phyloP scores from a whole-genome alignment of 441 rosid species.

The Eutrema salsugineum region DNA sequence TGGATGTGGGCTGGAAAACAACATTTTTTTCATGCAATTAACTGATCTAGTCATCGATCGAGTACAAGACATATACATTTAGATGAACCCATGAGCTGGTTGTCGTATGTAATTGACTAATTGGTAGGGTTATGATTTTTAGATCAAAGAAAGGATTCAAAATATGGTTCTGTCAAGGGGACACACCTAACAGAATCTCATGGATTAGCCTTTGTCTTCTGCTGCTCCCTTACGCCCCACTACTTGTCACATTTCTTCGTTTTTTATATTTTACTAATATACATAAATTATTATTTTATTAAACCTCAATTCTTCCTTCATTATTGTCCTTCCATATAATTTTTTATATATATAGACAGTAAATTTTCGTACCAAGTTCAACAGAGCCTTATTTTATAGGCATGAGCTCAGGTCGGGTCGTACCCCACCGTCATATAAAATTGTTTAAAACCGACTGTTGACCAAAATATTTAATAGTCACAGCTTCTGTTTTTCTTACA shows the following conservation, averaged over 20 bases:
- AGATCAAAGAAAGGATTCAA: constrained; percentile 1
- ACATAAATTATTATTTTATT: neutral
- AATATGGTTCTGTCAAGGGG: constrained; percentile 28
- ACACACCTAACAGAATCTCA: constrained; percentile 35
- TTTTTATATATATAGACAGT: neutral
- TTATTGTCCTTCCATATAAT: constrained; percentile 24
- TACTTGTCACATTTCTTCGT: constrained; percentile 28
- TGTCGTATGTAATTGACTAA: constrained; percentile 15
- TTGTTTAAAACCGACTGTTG: neutral
- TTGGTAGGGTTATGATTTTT: constrained; percentile 3
- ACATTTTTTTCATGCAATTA: neutral
- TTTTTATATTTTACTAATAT: constrained; percentile 13
- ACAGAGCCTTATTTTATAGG: constrained; percentile 10
- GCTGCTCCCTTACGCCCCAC: constrained; percentile 34
- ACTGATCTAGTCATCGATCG: neutral
- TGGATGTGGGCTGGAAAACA: neutral
- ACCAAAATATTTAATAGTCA: neutral
- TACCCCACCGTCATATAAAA: neutral
- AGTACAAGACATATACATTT: neutral
- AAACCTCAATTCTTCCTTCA: constrained; percentile 15
- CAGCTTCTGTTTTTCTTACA: neutral
- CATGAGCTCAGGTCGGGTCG: constrained; percentile 19
- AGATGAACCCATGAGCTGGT: constrained; percentile 8
- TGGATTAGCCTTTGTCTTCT: constrained; percentile 33
- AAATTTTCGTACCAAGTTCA: constrained; percentile 11